phyloP scores from a whole-genome alignment of 2,329 filamentous ascomycete species.

The Furcasterigmium furcatum region DNA sequence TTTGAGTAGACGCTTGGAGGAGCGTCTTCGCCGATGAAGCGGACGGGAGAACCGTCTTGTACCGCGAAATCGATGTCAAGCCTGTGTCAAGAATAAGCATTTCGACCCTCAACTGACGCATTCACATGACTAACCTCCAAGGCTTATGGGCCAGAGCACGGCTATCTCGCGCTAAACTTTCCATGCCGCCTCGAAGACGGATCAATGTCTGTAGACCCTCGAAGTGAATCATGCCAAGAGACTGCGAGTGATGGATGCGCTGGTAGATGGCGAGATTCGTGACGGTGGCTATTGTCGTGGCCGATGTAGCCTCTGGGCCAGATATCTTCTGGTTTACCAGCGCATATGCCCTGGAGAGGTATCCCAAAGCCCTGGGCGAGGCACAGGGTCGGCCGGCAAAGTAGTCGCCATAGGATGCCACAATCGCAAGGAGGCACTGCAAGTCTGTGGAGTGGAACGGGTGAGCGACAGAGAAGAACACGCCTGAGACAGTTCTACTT shows the following conservation, averaged over 20 bases:
- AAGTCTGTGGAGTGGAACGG: neutral
- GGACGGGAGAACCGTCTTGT: neutral
- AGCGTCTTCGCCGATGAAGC: neutral
- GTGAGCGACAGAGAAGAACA: neutral
- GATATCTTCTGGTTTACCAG: neutral
- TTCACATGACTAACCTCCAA: neutral
- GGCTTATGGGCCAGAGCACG: neutral
- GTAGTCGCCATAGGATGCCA: neutral
- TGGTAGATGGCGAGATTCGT: neutral
- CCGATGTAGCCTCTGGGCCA: neutral
- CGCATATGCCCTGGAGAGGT: neutral
- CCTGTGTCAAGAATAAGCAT: neutral
- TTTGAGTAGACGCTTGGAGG: neutral
- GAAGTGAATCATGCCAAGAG: neutral
- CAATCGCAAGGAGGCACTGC: neutral
- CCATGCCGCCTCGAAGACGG: neutral
- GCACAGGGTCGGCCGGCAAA: neutral
- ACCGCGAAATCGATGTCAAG: neutral
- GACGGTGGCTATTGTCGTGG: neutral
- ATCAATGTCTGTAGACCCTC: neutral
- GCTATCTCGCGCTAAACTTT: neutral
- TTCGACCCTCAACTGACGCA: neutral
- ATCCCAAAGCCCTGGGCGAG: neutral
- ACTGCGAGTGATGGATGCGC: neutral
- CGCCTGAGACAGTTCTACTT: too few relatives aligned